These are phyloP conservation scores for Solanum lycopersicoides DNA, from an alignment of 257 asterid species.

Conservation along the genomic window DNA sequence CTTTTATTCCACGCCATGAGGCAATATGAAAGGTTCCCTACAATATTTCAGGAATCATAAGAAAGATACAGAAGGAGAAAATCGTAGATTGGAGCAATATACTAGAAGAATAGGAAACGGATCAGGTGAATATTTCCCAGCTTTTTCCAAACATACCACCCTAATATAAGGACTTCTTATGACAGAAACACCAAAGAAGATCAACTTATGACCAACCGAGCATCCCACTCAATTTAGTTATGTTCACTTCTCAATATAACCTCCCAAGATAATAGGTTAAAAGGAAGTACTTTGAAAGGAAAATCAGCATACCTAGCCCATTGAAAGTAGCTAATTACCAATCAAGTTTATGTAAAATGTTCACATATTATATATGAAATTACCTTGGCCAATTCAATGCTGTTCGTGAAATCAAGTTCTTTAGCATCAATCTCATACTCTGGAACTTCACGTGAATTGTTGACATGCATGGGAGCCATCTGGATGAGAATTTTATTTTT, in stretches of 20 bases:
- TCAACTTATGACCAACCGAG: background rate
- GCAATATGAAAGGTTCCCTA: conserved; percentile 83
- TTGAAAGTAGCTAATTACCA: background rate
- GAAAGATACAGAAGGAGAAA: background rate
- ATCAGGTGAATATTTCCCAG: background rate
- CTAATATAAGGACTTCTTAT: background rate
- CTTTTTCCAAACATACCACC: background rate
- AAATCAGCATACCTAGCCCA: background rate
- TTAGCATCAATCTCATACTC: conserved; percentile 78
- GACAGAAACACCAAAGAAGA: background rate
- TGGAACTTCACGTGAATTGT: conserved; percentile 67
- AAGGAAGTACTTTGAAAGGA: background rate
- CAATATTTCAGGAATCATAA: background rate
- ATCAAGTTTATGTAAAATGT: background rate
- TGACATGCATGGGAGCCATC: conserved; percentile 90
- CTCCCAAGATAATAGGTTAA: background rate
- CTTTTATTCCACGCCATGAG: conserved; percentile 85
- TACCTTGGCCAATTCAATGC: conserved; percentile 73
- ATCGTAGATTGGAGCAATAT: background rate
- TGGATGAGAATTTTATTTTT: conserved; percentile 4
- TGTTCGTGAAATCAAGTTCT: conserved; percentile 78
- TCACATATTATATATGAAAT: background rate
- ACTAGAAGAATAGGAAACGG: background rate
- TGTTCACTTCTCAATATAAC: background rate
- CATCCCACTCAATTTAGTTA: background rate